phyloP scores from a whole-genome alignment of 179 eudicot species.

The Spergularia azorica region DNA sequence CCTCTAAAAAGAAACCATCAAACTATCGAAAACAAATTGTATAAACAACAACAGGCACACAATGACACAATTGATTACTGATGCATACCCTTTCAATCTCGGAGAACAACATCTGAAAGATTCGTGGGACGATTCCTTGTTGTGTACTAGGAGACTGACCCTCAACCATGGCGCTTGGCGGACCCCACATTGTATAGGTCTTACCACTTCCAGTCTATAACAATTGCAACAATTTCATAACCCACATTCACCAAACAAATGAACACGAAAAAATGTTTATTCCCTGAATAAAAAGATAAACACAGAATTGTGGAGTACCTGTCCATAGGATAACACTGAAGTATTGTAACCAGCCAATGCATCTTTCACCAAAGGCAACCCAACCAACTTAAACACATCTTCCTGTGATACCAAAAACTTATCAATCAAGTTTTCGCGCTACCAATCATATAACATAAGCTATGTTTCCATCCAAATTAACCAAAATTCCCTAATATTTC shows the following conservation, averaged over 20 bases:
- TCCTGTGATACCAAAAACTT: conserved; percentile 47
- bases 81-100: conserved; percentile 72
- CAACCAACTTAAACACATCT: conserved; percentile 75
- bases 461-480: background rate
- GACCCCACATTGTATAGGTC: conserved; percentile 98
- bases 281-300: background rate
- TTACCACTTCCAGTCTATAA: conserved; percentile 93
- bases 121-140: conserved; percentile 87
- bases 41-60: background rate
- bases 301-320: conserved; percentile 43
- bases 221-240: conserved; percentile 1
- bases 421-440: background rate
- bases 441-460: background rate
- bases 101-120: conserved; percentile 78
- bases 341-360: conserved; percentile 92
- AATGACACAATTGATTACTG: conserved; percentile 13
- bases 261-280: background rate
- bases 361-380: conserved; percentile 80
- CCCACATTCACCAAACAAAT: background rate
- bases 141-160: conserved; percentile 50
- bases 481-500: too few species aligned
- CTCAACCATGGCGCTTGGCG: conserved; percentile 90
- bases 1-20: background rate
- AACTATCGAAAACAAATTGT: background rate
- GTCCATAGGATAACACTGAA: conserved; percentile 88